Evolutionary conservation across 257 asterid species (phyloP), one percentile per base, ranked within the genome.

Genomic region (Nicotiana attenuata): DNA sequence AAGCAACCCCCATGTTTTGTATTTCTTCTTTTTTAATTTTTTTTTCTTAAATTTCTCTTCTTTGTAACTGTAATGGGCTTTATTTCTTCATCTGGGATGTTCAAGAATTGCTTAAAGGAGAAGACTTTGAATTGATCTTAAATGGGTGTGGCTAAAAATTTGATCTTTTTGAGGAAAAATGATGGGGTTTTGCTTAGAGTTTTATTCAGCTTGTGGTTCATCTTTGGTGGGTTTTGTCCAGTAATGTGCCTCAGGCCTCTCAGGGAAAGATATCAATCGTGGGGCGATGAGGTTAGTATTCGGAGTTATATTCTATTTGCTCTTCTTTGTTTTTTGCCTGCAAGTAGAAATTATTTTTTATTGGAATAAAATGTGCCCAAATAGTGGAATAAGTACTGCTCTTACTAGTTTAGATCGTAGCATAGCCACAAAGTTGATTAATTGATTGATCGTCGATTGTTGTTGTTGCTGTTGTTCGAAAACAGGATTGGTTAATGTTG

Each of bases 201-300:
- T 82, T 82, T 87, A 7, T 87, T 87, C 61, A 93, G 95, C 76
- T 88, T 89, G 55, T 93, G 92, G 90, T 85, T 86, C 60, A 24
- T 89, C 71, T 82, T 82, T 13, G 50, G 80, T 63, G 87, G 84
- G 83, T 75, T 78, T 67, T 84, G 67, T 78, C 97, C 97, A 5
- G 98, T 88, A 28, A 81, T 85, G 82, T 89, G 93, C 38, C 86
- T 96, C 47, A 93, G 99, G 84, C 99, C 99, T 80, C 87, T 96
- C 60, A 90, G 97, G 87, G 95, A 96, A 90, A 89, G 93, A 87
- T 83, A 89, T 66, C 91, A 87, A 79, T 88, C 98, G 6, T 96
- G 98, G 99, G 97, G 98, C 57, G 98, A 96, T 84, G 98, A 94
- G 97, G 99, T 94, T 84, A 83, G 93, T 85, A 22, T 63, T 41